These are phyloP conservation scores for Phytophthora vignae DNA, from an alignment of 352 stramenopile genomes.

Conservation along the genomic window DNA sequence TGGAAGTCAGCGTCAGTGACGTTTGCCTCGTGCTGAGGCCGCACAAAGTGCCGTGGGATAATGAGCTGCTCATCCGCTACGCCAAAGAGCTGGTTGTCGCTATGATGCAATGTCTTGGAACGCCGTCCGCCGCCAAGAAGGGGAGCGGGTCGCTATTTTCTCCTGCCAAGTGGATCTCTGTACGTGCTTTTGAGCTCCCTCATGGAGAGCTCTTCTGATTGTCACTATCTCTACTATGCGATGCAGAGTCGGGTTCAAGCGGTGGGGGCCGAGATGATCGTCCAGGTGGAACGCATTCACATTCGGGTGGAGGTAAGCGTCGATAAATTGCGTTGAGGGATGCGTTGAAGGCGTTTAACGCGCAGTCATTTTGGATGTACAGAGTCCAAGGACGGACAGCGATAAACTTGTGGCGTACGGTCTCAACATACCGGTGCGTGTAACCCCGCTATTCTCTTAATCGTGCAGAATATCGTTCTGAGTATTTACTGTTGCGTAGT, in stretches of 20 bases:
- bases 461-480: not conserved
- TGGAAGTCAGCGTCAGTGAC: conserved; percentile 61
- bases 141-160: conserved; percentile 48
- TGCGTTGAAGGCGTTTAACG: not conserved
- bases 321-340: not conserved
- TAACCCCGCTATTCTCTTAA: not conserved
- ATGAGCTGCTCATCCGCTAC: conserved; percentile 77
- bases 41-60: conserved; percentile 67
- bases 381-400: conserved; percentile 56
- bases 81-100: conserved; percentile 70
- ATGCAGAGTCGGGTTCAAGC: conserved; percentile 56
- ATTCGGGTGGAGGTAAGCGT: conserved; percentile 67
- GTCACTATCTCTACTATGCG: not conserved
- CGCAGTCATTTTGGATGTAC: not conserved
- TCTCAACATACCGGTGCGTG: conserved; percentile 57
- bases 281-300: conserved; percentile 73
- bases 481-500: conserved; percentile 36
- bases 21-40: conserved; percentile 69
- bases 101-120: conserved; percentile 60
- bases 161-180: conserved; percentile 68
- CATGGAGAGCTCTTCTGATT: too few species aligned
- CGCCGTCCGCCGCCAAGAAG: conserved; percentile 38
- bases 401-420: conserved; percentile 62
- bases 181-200: conserved; percentile 18
- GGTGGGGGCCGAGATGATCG: conserved; percentile 59